Conservation (phyloP, 768 basidiomycete genomes). For the Pisolithus tinctorius region DNA sequence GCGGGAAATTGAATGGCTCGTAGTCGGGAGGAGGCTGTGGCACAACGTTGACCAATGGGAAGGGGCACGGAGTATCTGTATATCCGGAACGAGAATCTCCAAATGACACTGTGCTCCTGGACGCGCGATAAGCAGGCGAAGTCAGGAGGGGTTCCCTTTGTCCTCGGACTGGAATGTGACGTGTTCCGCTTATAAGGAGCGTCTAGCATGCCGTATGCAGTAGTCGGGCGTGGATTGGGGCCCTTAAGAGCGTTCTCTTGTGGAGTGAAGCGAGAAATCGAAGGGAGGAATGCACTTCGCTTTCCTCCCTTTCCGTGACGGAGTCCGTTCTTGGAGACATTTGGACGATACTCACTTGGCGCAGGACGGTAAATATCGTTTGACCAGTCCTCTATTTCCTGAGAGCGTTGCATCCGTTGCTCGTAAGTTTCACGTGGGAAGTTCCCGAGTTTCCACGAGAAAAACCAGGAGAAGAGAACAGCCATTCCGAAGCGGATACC, state of each 20-base stretch:
- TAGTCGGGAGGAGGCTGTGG: conserved; percentile 88
- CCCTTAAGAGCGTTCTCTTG: conserved; percentile 54
- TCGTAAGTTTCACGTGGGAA: conserved; percentile 92
- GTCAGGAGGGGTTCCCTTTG: conserved; percentile 67
- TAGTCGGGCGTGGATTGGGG: conserved; percentile 46
- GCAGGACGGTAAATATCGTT: conserved; percentile 93
- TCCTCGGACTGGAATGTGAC: conserved; percentile 37
- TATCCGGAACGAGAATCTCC: conserved; percentile 46
- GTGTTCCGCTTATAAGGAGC: conserved; percentile 57
- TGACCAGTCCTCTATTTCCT: conserved; percentile 94
- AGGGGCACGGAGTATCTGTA: conserved; percentile 75
- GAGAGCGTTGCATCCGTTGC: conserved; percentile 81
- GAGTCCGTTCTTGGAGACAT: conserved; percentile 69
- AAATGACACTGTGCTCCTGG: conserved; percentile 79
- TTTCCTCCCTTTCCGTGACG: conserved; percentile 42
- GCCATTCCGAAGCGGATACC: conserved; percentile 94
- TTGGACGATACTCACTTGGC: conserved; percentile 85
- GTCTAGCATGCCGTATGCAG: conserved; percentile 63
- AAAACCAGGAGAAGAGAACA: conserved; percentile 96
- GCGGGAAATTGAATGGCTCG: conserved; percentile 94
- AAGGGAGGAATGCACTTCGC: conserved; percentile 58
- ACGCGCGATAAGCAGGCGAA: conserved; percentile 61
- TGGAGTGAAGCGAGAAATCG: conserved; percentile 69
- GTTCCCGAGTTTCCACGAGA: conserved; percentile 90
- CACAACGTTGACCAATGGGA: conserved; percentile 85